A percentile compares a stretch with the other conserved stretches of the same genome.
Evolutionary conservation across 208 protist species (phyloP).

Genomic region (Leishmania gerbilli): DNA sequence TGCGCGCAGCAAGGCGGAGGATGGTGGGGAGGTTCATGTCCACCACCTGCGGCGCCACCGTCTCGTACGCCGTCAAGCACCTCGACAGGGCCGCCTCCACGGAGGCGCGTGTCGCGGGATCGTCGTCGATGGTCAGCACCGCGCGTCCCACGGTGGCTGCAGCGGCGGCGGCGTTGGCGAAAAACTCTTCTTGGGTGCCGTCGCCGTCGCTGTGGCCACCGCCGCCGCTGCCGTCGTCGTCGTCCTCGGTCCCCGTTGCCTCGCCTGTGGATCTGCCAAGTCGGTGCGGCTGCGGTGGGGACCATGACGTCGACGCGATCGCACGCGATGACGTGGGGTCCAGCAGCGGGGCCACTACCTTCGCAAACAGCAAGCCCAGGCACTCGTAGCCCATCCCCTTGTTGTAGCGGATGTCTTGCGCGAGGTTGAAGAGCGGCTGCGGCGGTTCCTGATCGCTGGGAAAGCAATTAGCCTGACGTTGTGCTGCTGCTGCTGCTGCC

Average conservation of each 20-base stretch:
- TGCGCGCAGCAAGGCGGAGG: constrained; percentile 61
- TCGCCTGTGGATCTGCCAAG: background rate
- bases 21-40: constrained; percentile 79
- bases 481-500: background rate
- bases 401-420: constrained; percentile 82
- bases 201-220: constrained; percentile 6
- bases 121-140: constrained; percentile 11
- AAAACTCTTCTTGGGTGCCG: constrained; percentile 20
- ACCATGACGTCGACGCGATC: background rate
- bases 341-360: constrained; percentile 77
- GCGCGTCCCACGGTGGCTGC: constrained; percentile 28
- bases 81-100: constrained; percentile 53
- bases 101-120: constrained; percentile 10
- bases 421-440: constrained; percentile 4
- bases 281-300: background rate
- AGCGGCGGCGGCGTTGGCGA: constrained; percentile 18
- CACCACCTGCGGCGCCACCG: constrained; percentile 88
- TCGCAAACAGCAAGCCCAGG: constrained; percentile 84
- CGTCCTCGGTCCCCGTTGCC: background rate
- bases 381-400: constrained; percentile 86
- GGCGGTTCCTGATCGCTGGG: constrained; percentile 35
- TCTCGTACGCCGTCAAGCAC: constrained; percentile 84
- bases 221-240: background rate
- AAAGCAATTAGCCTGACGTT: constrained; percentile 24
- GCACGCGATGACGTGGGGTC: constrained; percentile 11